These are phyloP conservation scores for Craterostigma plantagineum DNA, from an alignment of 257 asterid species.

Conservation along the genomic window DNA sequence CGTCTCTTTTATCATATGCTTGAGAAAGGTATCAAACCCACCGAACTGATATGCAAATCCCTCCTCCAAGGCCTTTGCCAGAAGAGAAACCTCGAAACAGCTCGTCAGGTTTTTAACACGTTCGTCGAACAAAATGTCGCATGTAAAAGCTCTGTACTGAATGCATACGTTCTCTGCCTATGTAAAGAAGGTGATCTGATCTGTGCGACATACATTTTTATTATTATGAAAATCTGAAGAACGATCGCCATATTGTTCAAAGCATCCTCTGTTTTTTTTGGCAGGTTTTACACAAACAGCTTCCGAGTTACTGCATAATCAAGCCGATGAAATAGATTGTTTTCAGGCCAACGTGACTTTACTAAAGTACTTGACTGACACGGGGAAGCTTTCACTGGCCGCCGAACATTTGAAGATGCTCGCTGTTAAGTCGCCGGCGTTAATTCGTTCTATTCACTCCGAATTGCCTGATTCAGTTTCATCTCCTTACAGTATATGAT, in stretches of 20 bases:
- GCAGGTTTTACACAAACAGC: slow-evolving; percentile 43
- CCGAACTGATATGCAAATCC: slow-evolving; percentile 25
- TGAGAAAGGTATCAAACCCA: slow-evolving; percentile 44
- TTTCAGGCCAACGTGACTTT: slow-evolving; percentile 30
- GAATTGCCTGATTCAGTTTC: slow-evolving; percentile 18
- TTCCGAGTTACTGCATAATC: slow-evolving; percentile 25
- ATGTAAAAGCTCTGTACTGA: slow-evolving; percentile 25
- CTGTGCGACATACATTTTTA: background rate
- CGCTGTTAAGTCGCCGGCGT: slow-evolving; percentile 23
- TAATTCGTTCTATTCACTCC: slow-evolving; percentile 23
- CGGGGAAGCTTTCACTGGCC: slow-evolving; percentile 32
- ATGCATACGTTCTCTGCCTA: slow-evolving; percentile 27
- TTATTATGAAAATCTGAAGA: background rate
- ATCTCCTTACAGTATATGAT: too few relatives aligned
- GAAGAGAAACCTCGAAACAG: slow-evolving; percentile 29
- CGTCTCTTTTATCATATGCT: slow-evolving; percentile 51
- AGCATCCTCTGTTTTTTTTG: slow-evolving; percentile 1
- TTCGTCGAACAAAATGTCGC: slow-evolving; percentile 27
- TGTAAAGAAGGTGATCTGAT: slow-evolving; percentile 41
- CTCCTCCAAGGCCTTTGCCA: slow-evolving; percentile 52
- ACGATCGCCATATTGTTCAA: too few relatives aligned
- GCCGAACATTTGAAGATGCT: slow-evolving; percentile 34
- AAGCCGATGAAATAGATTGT: slow-evolving; percentile 12
- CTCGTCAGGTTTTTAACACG: slow-evolving; percentile 30
- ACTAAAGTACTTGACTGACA: slow-evolving; percentile 30